Conservation (phyloP, 495 filamentous ascomycete genomes). For the Penicillium macrosclerotiorum region DNA sequence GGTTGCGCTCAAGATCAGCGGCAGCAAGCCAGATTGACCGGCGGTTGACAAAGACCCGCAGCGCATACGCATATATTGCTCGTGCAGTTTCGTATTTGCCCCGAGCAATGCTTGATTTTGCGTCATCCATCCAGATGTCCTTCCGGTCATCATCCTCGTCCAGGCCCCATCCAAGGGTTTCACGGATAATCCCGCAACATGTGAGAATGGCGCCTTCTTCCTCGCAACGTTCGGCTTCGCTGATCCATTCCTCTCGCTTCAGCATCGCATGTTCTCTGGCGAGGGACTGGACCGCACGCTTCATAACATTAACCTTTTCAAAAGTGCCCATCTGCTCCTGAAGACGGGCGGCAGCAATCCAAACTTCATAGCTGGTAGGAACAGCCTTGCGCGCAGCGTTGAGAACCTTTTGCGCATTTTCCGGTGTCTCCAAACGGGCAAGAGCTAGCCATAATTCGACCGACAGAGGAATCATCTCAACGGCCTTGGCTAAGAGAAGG, state of each 20-base stretch:
- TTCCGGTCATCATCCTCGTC: slow-evolving; percentile 97
- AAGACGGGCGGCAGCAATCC: slow-evolving; percentile 89
- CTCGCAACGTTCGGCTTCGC: slow-evolving; percentile 92
- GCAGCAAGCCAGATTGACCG: slow-evolving; percentile 84
- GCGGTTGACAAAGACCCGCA: slow-evolving; percentile 82
- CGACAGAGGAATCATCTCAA: slow-evolving; percentile 87
- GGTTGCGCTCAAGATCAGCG: slow-evolving; percentile 85
- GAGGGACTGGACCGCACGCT: slow-evolving; percentile 85
- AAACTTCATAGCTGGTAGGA: slow-evolving; percentile 88
- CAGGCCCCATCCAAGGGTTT: slow-evolving; percentile 89
- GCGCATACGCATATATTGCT: slow-evolving; percentile 87
- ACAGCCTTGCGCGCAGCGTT: slow-evolving; percentile 94
- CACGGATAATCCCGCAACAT: slow-evolving; percentile 81
- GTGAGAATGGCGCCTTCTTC: slow-evolving; percentile 86
- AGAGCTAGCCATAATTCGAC: slow-evolving; percentile 94
- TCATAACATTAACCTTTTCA: slow-evolving; percentile 85
- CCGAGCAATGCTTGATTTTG: slow-evolving; percentile 69
- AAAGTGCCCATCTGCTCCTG: slow-evolving; percentile 84
- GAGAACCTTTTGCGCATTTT: slow-evolving; percentile 89
- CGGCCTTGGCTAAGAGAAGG: slow-evolving; percentile 85
- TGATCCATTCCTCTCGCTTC: slow-evolving; percentile 95
- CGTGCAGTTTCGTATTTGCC: slow-evolving; percentile 85
- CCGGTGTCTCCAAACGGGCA: slow-evolving; percentile 80
- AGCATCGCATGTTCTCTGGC: slow-evolving; percentile 92
- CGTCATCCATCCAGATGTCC: slow-evolving; percentile 93